phyloP scores from a whole-genome alignment of 2,329 filamentous ascomycete species.

The Rhynchosporium agropyri region DNA sequence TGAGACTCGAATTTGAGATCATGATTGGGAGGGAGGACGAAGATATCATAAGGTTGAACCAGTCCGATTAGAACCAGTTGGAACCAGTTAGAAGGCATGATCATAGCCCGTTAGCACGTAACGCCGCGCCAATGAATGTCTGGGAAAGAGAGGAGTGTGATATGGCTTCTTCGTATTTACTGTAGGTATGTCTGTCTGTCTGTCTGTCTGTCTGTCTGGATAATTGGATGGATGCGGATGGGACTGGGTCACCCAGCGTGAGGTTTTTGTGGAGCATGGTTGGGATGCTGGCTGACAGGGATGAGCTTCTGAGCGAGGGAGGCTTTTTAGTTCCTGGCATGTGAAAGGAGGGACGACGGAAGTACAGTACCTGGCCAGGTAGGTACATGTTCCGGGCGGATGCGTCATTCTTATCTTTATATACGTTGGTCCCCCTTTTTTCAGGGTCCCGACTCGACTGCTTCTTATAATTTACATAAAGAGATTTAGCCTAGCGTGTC shows the following conservation, averaged over 20 bases:
- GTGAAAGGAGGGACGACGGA: neutral
- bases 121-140: constrained; percentile 6
- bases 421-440: too few relatives aligned
- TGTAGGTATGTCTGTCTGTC: too few relatives aligned
- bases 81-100: neutral
- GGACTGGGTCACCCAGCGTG: neutral
- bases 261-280: constrained; percentile 2
- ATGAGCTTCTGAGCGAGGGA: neutral
- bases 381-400: neutral
- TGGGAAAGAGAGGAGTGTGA: neutral
- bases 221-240: neutral
- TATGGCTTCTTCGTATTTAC: too few relatives aligned
- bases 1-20: neutral
- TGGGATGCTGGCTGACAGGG: neutral
- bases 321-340: neutral
- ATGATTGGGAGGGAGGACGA: neutral
- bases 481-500: too few relatives aligned
- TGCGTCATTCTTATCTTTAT: neutral
- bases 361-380: too few relatives aligned
- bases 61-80: neutral
- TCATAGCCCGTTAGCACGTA: neutral
- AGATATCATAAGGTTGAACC: neutral
- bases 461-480: too few relatives aligned
- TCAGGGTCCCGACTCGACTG: too few relatives aligned
- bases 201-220: too few relatives aligned